Conservation (phyloP, 75 land plant genomes). For the Selaginella tamariscina region DNA sequence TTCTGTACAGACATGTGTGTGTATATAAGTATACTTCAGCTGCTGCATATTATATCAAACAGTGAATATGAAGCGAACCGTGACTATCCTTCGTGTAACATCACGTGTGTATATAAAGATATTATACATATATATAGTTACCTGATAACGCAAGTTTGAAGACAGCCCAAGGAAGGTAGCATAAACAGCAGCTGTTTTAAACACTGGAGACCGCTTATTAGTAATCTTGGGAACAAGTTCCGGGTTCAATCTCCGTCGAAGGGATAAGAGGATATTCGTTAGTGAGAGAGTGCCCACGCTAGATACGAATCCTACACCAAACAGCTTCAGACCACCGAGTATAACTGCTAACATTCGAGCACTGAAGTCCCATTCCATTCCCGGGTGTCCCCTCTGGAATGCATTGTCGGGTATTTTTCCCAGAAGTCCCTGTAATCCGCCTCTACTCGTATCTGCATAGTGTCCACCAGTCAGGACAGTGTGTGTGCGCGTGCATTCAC, state of each 20-base stretch:
- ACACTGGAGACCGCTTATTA: constrained; percentile 49
- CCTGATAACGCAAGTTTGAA: constrained; percentile 90
- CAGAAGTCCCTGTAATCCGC: constrained; percentile 48
- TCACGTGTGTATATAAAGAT: too few relatives aligned
- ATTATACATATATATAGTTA: constrained; percentile 16
- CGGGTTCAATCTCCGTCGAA: constrained; percentile 33
- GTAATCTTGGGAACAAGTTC: constrained; percentile 11
- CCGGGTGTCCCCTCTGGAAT: constrained; percentile 55
- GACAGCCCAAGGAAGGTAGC: constrained; percentile 66
- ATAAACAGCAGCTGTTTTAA: constrained; percentile 72
- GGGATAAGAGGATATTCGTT: constrained; percentile 41
- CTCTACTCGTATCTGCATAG: constrained; percentile 7
- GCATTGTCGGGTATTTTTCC: constrained; percentile 86
- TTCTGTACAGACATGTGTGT: too few relatives aligned
- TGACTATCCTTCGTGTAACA: too few relatives aligned
- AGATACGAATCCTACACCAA: constrained; percentile 75
- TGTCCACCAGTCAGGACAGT: too few relatives aligned
- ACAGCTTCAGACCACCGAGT: constrained; percentile 69
- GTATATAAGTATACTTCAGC: too few relatives aligned
- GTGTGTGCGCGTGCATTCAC: too few relatives aligned
- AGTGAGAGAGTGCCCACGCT: constrained; percentile 70
- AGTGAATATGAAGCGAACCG: too few relatives aligned
- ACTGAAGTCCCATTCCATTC: constrained; percentile 52
- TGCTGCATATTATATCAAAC: too few relatives aligned
- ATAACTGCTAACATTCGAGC: constrained; percentile 65